These are phyloP conservation scores for Moesziomyces aphidis DNA, from an alignment of 1,284 basidiomycete genomes.

Conservation along the genomic window DNA sequence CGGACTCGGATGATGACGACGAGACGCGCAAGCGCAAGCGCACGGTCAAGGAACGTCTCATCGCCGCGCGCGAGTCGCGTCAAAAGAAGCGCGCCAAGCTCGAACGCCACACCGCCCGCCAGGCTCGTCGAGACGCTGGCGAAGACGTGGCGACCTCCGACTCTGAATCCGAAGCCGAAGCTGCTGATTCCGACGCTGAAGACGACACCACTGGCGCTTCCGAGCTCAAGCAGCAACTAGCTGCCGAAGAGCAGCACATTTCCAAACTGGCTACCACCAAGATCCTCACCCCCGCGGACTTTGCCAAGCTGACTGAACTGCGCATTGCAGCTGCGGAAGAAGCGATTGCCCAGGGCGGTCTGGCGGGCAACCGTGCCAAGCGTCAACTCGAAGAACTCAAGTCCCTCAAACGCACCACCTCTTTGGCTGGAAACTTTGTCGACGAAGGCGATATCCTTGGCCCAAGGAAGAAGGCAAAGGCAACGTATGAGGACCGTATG, in stretches of 20 bases:
- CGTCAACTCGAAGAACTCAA: conserved; percentile 75
- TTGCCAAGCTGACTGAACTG: conserved; percentile 90
- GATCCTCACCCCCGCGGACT: conserved; percentile 97
- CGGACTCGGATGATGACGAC: conserved; percentile 85
- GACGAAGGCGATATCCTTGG: conserved; percentile 78
- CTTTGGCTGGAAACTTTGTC: conserved; percentile 28
- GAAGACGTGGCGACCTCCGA: conserved; percentile 61
- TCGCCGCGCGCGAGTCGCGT: conserved; percentile 49
- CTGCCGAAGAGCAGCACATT: conserved; percentile 39
- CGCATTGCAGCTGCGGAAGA: conserved; percentile 80
- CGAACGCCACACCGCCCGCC: conserved; percentile 56
- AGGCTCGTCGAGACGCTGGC: conserved; percentile 63
- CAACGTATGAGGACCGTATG: conserved; percentile 93
- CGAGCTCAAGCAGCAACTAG: conserved; percentile 16
- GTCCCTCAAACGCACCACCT: conserved; percentile 71
- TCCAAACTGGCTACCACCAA: conserved; percentile 77
- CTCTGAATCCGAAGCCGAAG: conserved; percentile 56
- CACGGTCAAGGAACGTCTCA: conserved; percentile 41
- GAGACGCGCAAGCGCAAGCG: conserved; percentile 53
- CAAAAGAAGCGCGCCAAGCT: conserved; percentile 51
- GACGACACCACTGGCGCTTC: conserved; percentile 17
- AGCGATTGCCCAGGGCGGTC: conserved; percentile 69
- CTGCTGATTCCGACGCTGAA: conserved; percentile 62
- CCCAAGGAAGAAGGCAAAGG: conserved; percentile 91
- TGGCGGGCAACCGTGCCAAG: conserved; percentile 52